phyloP scores from a whole-genome alignment of 306 rosid genomes.

The Cucurbita maxima region DNA sequence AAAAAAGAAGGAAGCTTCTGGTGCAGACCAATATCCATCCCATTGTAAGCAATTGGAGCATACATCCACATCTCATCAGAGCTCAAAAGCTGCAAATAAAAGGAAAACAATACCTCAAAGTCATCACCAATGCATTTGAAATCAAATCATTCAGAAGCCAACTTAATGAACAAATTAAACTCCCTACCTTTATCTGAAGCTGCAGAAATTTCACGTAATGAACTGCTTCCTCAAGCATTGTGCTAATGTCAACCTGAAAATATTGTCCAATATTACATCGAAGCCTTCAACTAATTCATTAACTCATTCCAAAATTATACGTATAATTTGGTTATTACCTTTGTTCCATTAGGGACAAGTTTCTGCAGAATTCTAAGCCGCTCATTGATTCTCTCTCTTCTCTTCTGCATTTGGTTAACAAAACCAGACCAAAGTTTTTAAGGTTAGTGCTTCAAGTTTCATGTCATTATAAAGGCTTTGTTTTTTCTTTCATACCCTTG shows the following conservation, averaged over 20 bases:
- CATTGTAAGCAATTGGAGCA: constrained; percentile 14
- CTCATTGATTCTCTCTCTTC: constrained; percentile 9
- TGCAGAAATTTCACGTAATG: constrained; percentile 71
- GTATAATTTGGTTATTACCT: constrained; percentile 2
- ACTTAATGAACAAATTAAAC: not conserved
- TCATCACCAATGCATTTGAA: not conserved
- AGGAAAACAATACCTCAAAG: not conserved
- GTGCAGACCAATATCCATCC: constrained; percentile 12
- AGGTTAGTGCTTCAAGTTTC: too few relatives aligned
- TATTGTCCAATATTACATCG: not conserved
- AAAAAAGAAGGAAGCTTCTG: constrained; percentile 2
- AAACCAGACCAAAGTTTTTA: not conserved
- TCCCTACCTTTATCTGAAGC: constrained; percentile 65
- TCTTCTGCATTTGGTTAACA: not conserved
- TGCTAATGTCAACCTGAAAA: constrained; percentile 69
- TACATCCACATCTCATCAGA: constrained; percentile 15
- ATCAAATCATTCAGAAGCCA: not conserved
- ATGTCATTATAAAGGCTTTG: too few relatives aligned
- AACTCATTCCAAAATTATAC: too few relatives aligned
- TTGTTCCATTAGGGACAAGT: constrained; percentile 9
- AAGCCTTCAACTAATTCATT: not conserved
- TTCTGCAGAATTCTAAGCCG: constrained; percentile 3
- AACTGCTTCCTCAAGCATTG: constrained; percentile 95
- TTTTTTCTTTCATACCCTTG: not conserved
- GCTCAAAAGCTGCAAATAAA: constrained; percentile 5